Percentiles rank a stretch among this genome's conserved stretches.
These are phyloP conservation scores for Persicaria maculosa DNA, from an alignment of 148 eudicot genomes.

Conservation along the genomic window DNA sequence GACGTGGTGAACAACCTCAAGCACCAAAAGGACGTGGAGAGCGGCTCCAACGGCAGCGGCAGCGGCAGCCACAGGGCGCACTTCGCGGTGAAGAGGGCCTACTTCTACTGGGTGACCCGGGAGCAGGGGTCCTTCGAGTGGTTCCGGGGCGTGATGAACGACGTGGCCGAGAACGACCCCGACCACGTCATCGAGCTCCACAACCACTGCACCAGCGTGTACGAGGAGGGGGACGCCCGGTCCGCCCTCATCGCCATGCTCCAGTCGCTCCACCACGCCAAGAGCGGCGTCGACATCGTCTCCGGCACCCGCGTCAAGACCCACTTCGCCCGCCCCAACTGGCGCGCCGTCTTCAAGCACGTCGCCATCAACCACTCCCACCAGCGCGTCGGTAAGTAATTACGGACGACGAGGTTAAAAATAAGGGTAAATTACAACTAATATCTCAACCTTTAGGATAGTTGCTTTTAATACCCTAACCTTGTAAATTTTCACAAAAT, in stretches of 20 bases:
- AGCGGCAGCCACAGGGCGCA: slow-evolving; percentile 9
- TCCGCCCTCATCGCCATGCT: slow-evolving; percentile 26
- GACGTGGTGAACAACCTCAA: slow-evolving; percentile 43
- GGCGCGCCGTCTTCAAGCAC: slow-evolving; percentile 35
- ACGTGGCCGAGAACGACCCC: slow-evolving; percentile 36
- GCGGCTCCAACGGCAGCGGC: not conserved
- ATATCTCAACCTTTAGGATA: too few species aligned
- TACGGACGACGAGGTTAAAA: not conserved
- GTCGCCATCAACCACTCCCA: slow-evolving; percentile 30
- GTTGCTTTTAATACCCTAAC: too few species aligned
- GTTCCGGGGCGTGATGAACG: slow-evolving; percentile 45
- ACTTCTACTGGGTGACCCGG: slow-evolving; percentile 44
- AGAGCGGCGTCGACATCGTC: slow-evolving; percentile 38
- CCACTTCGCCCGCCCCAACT: slow-evolving; percentile 43
- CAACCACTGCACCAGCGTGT: slow-evolving; percentile 41
- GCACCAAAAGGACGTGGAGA: slow-evolving; percentile 21
- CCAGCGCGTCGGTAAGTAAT: slow-evolving; percentile 39
- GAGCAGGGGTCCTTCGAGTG: slow-evolving; percentile 45
- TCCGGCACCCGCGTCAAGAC: slow-evolving; percentile 39
- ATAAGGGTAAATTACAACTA: too few species aligned
- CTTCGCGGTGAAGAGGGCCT: slow-evolving; percentile 29
- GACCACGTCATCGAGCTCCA: slow-evolving; percentile 44
- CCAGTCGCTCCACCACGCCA: slow-evolving; percentile 41
- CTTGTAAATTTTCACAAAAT: too few species aligned
- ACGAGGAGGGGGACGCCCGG: slow-evolving; percentile 36